Evolutionary conservation across 169 alveolate species (phyloP).

Genomic region (Plasmodium reichenowi): DNA sequence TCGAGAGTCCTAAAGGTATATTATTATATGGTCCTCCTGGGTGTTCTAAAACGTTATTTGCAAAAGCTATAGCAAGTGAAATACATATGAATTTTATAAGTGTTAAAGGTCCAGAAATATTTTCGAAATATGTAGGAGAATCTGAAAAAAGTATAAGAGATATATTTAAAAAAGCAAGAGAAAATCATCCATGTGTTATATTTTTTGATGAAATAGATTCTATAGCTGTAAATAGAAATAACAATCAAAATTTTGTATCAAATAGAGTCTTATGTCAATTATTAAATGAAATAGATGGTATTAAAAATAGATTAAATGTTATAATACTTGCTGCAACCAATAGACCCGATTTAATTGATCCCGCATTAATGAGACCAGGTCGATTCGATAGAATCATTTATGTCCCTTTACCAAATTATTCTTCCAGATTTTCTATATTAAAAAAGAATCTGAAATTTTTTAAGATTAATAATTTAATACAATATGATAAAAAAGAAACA

Average conservation of each 20-base stretch:
- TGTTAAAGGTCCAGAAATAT: conserved; percentile 99
- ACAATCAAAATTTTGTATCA: conserved; percentile 87
- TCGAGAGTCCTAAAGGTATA: conserved; percentile 96
- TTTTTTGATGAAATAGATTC: conserved; percentile 99
- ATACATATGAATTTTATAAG: conserved; percentile 97
- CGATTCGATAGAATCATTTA: conserved; percentile 98
- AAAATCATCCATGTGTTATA: conserved; percentile 97
- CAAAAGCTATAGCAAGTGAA: conserved; percentile 99
- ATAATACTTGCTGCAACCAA: conserved; percentile 99
- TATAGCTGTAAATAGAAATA: conserved; percentile 80
- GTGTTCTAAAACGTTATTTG: conserved; percentile 98
- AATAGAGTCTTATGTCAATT: conserved; percentile 97
- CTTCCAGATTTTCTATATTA: conserved; percentile 94
- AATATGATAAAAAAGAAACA: conserved; percentile 2
- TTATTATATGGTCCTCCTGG: conserved; percentile 99
- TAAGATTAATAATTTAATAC: conserved; percentile 28
- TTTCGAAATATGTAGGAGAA: conserved; percentile 99
- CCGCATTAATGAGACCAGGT: conserved; percentile 99
- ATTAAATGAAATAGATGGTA: conserved; percentile 99
- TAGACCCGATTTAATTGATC: conserved; percentile 97
- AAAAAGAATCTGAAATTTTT: conserved; percentile 80
- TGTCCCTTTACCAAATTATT: conserved; percentile 97
- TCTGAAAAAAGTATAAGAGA: conserved; percentile 97
- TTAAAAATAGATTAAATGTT: conserved; percentile 90
- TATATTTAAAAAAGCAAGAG: conserved; percentile 96